These are phyloP conservation scores for Keithomyces neogunnii DNA, from an alignment of 2,329 filamentous ascomycete genomes.

Conservation along the genomic window DNA sequence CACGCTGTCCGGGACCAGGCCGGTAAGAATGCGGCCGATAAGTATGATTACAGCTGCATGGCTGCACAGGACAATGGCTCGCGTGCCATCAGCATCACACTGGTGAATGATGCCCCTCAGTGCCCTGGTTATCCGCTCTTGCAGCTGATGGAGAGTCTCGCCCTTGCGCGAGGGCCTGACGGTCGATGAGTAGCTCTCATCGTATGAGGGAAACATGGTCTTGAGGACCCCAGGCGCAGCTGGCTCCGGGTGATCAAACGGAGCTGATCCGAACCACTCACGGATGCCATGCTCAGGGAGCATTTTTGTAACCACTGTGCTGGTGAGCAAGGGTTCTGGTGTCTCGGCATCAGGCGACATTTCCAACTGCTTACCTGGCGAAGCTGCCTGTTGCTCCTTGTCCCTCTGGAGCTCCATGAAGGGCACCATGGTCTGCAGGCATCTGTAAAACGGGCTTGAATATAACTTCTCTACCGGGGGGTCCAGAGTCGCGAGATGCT, in stretches of 20 bases:
- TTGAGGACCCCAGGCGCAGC: constrained; percentile 56
- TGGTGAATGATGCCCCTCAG: constrained; percentile 62
- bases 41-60: constrained; percentile 89
- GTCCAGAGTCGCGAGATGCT: constrained; percentile 50
- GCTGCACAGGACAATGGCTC: constrained; percentile 70
- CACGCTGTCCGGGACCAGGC: constrained; percentile 61
- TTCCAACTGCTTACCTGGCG: not conserved
- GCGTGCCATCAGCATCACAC: constrained; percentile 62
- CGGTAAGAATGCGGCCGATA: constrained; percentile 74
- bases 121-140: constrained; percentile 67
- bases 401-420: constrained; percentile 41
- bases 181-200: constrained; percentile 49
- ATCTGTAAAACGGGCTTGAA: constrained; percentile 79
- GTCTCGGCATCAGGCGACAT: not conserved
- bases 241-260: constrained; percentile 77
- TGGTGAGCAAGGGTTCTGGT: not conserved
- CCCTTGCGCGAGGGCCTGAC: constrained; percentile 62
- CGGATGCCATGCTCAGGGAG: constrained; percentile 53
- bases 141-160: constrained; percentile 71
- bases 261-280: constrained; percentile 87
- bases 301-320: constrained; percentile 27
- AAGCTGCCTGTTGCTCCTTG: not conserved
- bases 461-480: constrained; percentile 72
- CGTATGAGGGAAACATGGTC: constrained; percentile 57
- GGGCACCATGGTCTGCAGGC: constrained; percentile 73